These are phyloP conservation scores for Tuber borchii DNA, from an alignment of 495 filamentous ascomycete genomes.

Conservation along the genomic window DNA sequence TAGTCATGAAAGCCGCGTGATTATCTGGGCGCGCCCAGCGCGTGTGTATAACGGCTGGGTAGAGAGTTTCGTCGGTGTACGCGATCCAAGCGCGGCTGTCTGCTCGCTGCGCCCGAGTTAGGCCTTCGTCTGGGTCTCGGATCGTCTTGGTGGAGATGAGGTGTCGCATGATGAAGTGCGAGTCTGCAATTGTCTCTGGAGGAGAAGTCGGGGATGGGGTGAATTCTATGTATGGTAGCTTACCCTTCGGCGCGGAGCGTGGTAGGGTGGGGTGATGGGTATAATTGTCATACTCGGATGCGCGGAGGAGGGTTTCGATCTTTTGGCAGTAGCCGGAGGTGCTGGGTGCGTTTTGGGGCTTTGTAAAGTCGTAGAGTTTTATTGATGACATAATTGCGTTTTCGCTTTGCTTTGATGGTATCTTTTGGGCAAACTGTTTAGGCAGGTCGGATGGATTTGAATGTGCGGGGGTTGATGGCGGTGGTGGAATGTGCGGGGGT, in stretches of 20 bases:
- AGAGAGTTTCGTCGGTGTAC: slow-evolving; percentile 30
- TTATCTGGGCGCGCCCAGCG: slow-evolving; percentile 14
- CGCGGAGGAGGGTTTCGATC: slow-evolving; percentile 26
- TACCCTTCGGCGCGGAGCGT: slow-evolving; percentile 19
- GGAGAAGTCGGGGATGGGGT: neutral
- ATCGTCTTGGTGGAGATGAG: slow-evolving; percentile 18
- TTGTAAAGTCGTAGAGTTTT: slow-evolving; percentile 19
- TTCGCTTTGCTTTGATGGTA: neutral
- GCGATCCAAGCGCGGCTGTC: slow-evolving; percentile 24
- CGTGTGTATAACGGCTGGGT: slow-evolving; percentile 7
- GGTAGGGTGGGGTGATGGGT: neutral
- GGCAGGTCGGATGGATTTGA: neutral
- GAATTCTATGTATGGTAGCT: slow-evolving; percentile 31
- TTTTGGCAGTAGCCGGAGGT: slow-evolving; percentile 29
- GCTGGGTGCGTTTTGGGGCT: slow-evolving; percentile 13
- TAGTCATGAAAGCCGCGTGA: neutral
- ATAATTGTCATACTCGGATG: slow-evolving; percentile 17
- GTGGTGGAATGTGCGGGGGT: neutral
- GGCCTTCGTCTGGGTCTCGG: slow-evolving; percentile 11
- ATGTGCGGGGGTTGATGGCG: neutral
- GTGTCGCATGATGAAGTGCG: slow-evolving; percentile 24
- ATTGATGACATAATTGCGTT: slow-evolving; percentile 13
- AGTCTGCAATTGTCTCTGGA: slow-evolving; percentile 14
- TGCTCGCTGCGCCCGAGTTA: slow-evolving; percentile 21
- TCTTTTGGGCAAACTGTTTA: neutral